These are phyloP conservation scores for Dimargaris xerosporica DNA, from an alignment of 192 early-diverging fungal genomes.

Conservation along the genomic window DNA sequence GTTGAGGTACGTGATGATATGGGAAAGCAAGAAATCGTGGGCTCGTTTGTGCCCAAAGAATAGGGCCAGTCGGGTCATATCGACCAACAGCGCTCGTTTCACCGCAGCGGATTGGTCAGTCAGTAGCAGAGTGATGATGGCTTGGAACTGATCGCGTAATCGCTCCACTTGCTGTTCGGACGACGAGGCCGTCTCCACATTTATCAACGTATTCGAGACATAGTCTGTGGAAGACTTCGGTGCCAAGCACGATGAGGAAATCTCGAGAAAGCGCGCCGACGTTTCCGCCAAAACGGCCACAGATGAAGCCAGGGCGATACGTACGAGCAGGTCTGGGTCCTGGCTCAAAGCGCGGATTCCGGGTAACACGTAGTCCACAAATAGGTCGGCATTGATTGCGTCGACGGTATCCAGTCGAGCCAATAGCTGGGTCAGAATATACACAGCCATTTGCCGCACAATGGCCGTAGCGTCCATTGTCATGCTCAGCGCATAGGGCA, in stretches of 20 bases:
- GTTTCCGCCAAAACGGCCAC: constrained; percentile 66
- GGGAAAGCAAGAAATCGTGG: constrained; percentile 70
- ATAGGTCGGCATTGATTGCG: constrained; percentile 69
- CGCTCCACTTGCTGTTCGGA: neutral
- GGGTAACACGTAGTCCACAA: constrained; percentile 81
- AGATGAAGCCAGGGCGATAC: constrained; percentile 69
- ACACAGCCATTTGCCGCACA: constrained; percentile 24
- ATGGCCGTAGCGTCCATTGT: constrained; percentile 18
- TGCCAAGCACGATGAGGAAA: neutral
- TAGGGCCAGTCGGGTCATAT: constrained; percentile 64
- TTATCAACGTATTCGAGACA: neutral
- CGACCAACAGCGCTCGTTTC: constrained; percentile 67
- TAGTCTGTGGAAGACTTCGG: too few relatives aligned
- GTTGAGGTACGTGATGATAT: constrained; percentile 95
- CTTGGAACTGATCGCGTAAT: constrained; percentile 55
- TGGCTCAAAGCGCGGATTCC: constrained; percentile 46
- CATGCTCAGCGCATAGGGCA: constrained; percentile 27
- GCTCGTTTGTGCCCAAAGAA: constrained; percentile 71
- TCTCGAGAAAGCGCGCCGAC: constrained; percentile 50
- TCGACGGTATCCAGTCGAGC: constrained; percentile 60
- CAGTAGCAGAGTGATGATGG: constrained; percentile 56
- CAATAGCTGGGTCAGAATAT: constrained; percentile 26
- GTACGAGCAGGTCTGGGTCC: constrained; percentile 61
- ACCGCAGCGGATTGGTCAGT: constrained; percentile 68
- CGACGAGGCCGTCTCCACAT: neutral